Evolutionary conservation across 768 basidiomycete species (phyloP).

Genomic region (Serendipita indica): DNA sequence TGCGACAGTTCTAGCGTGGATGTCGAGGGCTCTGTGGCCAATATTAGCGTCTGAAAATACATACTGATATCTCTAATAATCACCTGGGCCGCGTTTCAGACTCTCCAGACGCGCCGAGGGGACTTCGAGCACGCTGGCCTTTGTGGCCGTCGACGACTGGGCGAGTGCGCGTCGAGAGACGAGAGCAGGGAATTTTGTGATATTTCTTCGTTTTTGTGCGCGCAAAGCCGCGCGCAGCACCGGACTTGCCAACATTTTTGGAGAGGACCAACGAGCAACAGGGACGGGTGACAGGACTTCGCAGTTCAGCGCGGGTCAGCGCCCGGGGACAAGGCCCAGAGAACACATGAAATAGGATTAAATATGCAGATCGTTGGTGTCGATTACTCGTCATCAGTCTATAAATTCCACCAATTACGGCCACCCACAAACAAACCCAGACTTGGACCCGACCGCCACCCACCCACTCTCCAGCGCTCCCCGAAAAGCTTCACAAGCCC

Average conservation of each 20-base stretch:
- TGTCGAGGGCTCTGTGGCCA: conserved; percentile 61
- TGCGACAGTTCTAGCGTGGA: conserved; percentile 57
- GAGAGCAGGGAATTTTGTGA: not conserved
- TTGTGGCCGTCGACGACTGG: conserved; percentile 68
- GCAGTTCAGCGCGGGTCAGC: not conserved
- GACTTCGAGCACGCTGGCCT: conserved; percentile 69
- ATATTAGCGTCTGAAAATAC: not conserved
- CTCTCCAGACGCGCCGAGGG: conserved; percentile 23
- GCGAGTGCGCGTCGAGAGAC: conserved; percentile 44
- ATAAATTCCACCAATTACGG: too few relatives aligned
- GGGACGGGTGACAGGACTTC: not conserved
- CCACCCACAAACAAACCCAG: not conserved
- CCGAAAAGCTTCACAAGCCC: not conserved
- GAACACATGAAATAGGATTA: too few relatives aligned
- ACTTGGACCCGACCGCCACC: not conserved
- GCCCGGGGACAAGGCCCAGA: too few relatives aligned
- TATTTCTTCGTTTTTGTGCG: conserved; percentile 7
- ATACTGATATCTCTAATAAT: conserved; percentile 58
- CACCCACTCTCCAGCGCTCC: not conserved
- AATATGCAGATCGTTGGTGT: too few relatives aligned
- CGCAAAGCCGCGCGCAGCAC: conserved; percentile 10
- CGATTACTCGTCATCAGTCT: too few relatives aligned
- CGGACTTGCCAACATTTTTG: conserved; percentile 19
- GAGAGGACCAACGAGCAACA: not conserved
- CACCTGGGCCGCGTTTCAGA: conserved; percentile 31